These are phyloP conservation scores for Penicillium freii DNA, from an alignment of 2,329 filamentous ascomycete species.

Conservation along the genomic window DNA sequence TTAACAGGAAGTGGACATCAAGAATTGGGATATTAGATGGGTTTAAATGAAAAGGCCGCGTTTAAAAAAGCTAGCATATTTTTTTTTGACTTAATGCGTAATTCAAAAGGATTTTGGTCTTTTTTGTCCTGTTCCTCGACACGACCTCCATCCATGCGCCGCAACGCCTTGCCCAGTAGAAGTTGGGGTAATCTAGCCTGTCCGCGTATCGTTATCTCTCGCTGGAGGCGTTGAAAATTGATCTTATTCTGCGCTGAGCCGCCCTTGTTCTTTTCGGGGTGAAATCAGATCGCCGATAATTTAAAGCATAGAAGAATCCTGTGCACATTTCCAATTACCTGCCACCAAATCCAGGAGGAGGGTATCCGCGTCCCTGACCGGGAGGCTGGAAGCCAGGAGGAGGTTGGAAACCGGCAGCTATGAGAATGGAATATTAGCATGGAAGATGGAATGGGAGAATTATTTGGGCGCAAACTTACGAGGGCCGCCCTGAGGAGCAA, in stretches of 20 bases:
- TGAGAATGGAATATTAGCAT: slow-evolving; percentile 41
- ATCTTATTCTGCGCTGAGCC: slow-evolving; percentile 12
- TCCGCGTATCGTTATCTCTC: slow-evolving; percentile 19
- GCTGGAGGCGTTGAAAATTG: slow-evolving; percentile 15
- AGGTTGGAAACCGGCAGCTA: slow-evolving; percentile 55
- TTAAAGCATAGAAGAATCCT: slow-evolving; percentile 26
- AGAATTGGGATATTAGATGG: background rate
- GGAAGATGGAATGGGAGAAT: slow-evolving; percentile 11
- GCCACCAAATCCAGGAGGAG: slow-evolving; percentile 52
- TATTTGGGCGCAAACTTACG: slow-evolving; percentile 39
- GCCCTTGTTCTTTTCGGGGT: slow-evolving; percentile 14
- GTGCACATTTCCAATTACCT: slow-evolving; percentile 32
- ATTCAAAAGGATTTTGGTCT: slow-evolving; percentile 20
- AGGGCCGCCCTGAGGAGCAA: slow-evolving; percentile 46
- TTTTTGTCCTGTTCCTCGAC: slow-evolving; percentile 30
- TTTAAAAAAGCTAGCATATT: slow-evolving; percentile 15
- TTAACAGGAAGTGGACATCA: background rate
- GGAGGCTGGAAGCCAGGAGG: slow-evolving; percentile 74
- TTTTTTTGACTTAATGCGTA: slow-evolving; percentile 21
- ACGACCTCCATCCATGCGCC: slow-evolving; percentile 41
- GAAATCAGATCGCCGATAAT: slow-evolving; percentile 23
- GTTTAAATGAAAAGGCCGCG: slow-evolving; percentile 4
- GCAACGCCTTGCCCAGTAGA: slow-evolving; percentile 43
- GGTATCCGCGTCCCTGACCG: slow-evolving; percentile 51
- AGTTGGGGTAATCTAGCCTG: slow-evolving; percentile 29